Evolutionary conservation across 2,329 filamentous ascomycete genomes (phyloP).

Genomic region (Colletotrichum sp.): DNA sequence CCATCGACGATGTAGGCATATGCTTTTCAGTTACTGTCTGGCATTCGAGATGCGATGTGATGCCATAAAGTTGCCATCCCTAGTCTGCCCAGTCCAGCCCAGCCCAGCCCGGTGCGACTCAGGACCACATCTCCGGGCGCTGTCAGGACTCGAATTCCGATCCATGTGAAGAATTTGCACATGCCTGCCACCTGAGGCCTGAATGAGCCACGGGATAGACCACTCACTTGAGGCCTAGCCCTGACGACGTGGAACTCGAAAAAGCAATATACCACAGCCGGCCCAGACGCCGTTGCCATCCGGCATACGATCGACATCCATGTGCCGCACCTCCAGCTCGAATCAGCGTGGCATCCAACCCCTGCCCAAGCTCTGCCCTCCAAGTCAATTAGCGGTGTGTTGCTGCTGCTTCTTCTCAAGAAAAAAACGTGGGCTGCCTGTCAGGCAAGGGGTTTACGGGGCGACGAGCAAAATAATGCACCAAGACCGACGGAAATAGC

Average conservation of each 20-base stretch:
- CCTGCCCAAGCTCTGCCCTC: neutral
- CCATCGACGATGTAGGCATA: neutral
- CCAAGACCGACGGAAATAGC: neutral
- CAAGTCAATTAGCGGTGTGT: constrained; percentile 1
- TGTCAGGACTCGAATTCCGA: neutral
- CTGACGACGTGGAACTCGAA: constrained; percentile 1
- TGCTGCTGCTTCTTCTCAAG: neutral
- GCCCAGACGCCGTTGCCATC: neutral
- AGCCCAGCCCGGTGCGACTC: neutral
- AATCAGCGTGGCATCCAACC: neutral
- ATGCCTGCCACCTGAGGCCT: neutral
- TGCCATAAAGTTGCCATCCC: neutral
- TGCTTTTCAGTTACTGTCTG: neutral
- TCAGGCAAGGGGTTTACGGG: neutral
- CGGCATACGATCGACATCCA: constrained; percentile 12
- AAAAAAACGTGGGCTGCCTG: neutral
- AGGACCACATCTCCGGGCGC: neutral
- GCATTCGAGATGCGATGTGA: neutral
- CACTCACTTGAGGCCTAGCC: neutral
- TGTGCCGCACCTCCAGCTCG: neutral
- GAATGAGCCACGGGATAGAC: neutral
- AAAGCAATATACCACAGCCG: constrained; percentile 16
- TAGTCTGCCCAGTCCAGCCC: neutral
- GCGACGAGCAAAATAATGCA: neutral
- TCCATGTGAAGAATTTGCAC: constrained; percentile 12